Evolutionary conservation across 73 alveolate genomes (phyloP).

Genomic region (Urostyla sp.): DNA sequence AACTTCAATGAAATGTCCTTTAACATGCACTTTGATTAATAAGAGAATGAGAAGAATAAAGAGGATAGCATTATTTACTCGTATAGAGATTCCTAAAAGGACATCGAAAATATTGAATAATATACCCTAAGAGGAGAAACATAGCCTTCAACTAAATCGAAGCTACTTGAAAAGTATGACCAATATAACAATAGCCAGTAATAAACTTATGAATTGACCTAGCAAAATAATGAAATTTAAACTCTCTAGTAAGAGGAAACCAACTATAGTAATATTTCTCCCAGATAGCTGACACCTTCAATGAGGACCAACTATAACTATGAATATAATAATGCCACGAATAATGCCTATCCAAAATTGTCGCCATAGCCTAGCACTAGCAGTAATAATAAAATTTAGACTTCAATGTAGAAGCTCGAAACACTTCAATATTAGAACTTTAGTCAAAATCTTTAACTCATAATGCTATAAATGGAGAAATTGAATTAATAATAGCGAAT

Average conservation of each 20-base stretch:
- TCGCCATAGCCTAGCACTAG: not conserved
- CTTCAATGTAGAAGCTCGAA: slow-evolving; percentile 5
- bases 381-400: too few species aligned
- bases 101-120: not conserved
- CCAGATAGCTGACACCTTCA: not conserved
- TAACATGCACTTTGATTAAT: not conserved
- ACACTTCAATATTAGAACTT: not conserved
- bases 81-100: not conserved
- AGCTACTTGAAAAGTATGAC: too few species aligned
- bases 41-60: not conserved
- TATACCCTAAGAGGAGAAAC: not conserved
- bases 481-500: not conserved
- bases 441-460: not conserved
- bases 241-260: not conserved
- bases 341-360: not conserved
- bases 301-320: not conserved
- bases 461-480: slow-evolving; percentile 6
- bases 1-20: not conserved
- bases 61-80: not conserved
- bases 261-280: not conserved
- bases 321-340: not conserved
- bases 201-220: not conserved
- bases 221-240: not conserved
- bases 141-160: too few species aligned
- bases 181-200: not conserved